A percentile compares a stretch with the other conserved stretches of the same genome.
phyloP scores from a whole-genome alignment of 2,329 filamentous ascomycete species.

The Aspergillus hiratsukae region DNA sequence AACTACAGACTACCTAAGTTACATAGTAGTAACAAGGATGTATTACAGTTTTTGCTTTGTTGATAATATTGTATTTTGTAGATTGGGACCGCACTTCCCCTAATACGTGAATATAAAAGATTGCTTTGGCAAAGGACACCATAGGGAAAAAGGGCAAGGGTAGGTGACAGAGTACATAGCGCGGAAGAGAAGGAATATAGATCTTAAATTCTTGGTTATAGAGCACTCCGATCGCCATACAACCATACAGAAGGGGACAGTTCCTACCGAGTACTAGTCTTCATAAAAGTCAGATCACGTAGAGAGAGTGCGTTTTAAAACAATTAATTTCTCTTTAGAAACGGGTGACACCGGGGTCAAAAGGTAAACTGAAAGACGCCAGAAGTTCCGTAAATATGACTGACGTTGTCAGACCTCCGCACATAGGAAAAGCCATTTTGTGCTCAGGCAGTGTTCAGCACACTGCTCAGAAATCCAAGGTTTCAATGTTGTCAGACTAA shows the following conservation, averaged over 20 bases:
- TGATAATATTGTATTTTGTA: neutral
- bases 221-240: too few relatives aligned
- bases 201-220: too few relatives aligned
- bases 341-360: neutral
- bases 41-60: neutral
- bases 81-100: neutral
- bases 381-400: neutral
- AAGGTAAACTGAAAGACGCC: neutral
- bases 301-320: neutral
- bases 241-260: neutral
- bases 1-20: neutral
- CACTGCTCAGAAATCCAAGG: constrained; percentile 58
- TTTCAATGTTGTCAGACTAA: constrained; percentile 75
- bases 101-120: neutral
- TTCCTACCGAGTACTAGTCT: neutral
- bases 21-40: neutral
- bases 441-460: constrained; percentile 61
- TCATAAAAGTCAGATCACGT: neutral
- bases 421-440: constrained; percentile 78
- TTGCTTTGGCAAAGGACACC: neutral
- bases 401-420: constrained; percentile 67
- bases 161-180: too few relatives aligned
- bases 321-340: neutral
- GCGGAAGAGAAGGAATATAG: too few relatives aligned
- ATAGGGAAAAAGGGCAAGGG: too few relatives aligned